phyloP scores from a whole-genome alignment of 2,329 filamentous ascomycete genomes.

The Fusarium sp. region DNA sequence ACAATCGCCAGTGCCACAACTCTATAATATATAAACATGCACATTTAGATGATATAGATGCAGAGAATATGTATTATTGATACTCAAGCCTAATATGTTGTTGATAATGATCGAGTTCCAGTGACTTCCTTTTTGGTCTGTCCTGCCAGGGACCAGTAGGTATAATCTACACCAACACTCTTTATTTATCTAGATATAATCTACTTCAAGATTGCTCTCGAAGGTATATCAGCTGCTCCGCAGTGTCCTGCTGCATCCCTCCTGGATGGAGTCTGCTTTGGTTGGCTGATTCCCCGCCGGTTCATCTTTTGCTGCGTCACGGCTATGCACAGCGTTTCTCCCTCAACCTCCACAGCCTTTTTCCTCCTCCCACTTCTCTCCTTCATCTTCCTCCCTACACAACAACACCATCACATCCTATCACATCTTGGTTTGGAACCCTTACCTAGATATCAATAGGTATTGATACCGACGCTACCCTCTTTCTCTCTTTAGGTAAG shows the following conservation, averaged over 20 bases:
- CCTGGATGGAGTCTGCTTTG: not conserved
- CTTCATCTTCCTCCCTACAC: not conserved
- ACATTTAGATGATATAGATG: not conserved
- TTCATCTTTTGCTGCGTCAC: not conserved
- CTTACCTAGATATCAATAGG: not conserved
- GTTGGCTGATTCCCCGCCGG: not conserved
- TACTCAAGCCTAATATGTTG: too few species aligned
- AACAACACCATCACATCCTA: not conserved
- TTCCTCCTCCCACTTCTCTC: not conserved
- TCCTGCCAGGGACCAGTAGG: not conserved
- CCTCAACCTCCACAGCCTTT: not conserved
- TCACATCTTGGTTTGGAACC: not conserved
- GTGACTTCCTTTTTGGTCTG: not conserved
- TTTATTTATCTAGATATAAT: not conserved
- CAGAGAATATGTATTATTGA: too few species aligned
- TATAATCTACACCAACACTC: not conserved
- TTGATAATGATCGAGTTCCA: constrained; percentile 3
- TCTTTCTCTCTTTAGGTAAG: not conserved
- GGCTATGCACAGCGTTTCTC: not conserved
- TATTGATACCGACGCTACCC: not conserved
- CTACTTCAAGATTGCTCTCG: not conserved
- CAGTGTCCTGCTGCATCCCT: not conserved
- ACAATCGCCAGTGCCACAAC: not conserved
- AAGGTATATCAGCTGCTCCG: not conserved
- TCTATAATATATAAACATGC: not conserved